Evolutionary conservation across 805 yeast species (phyloP), one percentile per base, ranked within the genome.

Genomic region (Sungouiella thailandica): DNA sequence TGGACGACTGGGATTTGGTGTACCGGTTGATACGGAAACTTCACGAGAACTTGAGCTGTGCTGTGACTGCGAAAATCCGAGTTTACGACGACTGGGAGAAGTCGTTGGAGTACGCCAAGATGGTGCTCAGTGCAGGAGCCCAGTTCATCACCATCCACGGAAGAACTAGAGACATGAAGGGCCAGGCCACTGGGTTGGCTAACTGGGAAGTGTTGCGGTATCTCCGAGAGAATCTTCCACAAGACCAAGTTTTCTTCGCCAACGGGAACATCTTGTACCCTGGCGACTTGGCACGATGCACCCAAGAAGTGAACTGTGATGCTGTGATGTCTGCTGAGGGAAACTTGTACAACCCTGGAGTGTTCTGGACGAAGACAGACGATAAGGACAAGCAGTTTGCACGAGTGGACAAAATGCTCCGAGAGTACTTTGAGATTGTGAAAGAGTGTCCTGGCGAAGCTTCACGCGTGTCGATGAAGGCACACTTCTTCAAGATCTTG

Each of bases 251-350:
- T 0, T 81, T 93, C 46, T 84, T 93, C 51, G 86, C 96, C 27
- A 93, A 93, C 56, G 99, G 99, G 5, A 93, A 93, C 58, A 76
- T 93, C n/a, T 61, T 93, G 29, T 93, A 93, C 50, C 85, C 95
- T 0, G 83, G 80, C 27, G 97, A 93, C 55, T 65, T 90, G 16
- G 68, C 69, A 1, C 69, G 93, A 40, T 83, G 96, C 55, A 54
- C 77, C 28, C 69, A 68, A 2, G 71, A 64, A 7, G 76, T 86
- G 4, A 64, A 62, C 1, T 83, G 93, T 43, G 97, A 93, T 60
- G 96, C 88, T 0, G 93, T 93, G 12, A 93, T 93, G 98, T 80
- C 94, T 26, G 98, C 98, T 1, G 99, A 93, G 58, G 96, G 96
- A 1, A 88, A 88, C 52, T 64, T 93, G 23, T 84, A 80, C 60